These are phyloP conservation scores for Austroboletus niveus DNA, from an alignment of 1,284 basidiomycete species.

Conservation along the genomic window DNA sequence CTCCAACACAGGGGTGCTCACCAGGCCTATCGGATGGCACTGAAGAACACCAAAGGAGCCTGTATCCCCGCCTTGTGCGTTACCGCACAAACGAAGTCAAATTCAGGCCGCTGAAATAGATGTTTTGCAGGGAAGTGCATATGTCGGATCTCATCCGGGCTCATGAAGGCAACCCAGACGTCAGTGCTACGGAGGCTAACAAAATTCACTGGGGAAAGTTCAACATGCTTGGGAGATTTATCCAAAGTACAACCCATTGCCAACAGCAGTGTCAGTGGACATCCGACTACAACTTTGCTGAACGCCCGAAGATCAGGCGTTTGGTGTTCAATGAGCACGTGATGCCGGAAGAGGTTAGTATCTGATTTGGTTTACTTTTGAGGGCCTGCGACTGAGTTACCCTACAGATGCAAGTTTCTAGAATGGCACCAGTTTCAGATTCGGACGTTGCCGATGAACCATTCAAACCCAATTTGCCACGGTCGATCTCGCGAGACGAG, in stretches of 20 bases:
- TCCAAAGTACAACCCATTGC: slow-evolving; percentile 65
- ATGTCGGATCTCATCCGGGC: slow-evolving; percentile 76
- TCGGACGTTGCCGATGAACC: slow-evolving; percentile 41
- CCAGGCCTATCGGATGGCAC: slow-evolving; percentile 74
- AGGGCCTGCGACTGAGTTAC: slow-evolving; percentile 4
- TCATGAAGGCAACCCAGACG: slow-evolving; percentile 73
- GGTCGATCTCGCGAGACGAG: slow-evolving; percentile 32
- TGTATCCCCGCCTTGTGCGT: slow-evolving; percentile 76
- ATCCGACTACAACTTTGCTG: slow-evolving; percentile 55
- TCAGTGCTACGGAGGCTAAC: slow-evolving; percentile 52
- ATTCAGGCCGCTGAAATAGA: slow-evolving; percentile 12
- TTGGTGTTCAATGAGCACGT: slow-evolving; percentile 50
- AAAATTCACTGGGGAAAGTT: slow-evolving; percentile 86
- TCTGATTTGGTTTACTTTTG: neutral
- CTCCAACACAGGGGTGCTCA: slow-evolving; percentile 71
- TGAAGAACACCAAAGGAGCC: slow-evolving; percentile 76
- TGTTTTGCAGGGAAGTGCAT: slow-evolving; percentile 70
- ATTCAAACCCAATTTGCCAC: slow-evolving; percentile 33
- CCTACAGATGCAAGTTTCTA: slow-evolving; percentile 54
- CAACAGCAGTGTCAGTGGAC: slow-evolving; percentile 67
- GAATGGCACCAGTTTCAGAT: slow-evolving; percentile 50
- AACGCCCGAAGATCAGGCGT: slow-evolving; percentile 48
- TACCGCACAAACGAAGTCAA: slow-evolving; percentile 26
- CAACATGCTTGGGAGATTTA: slow-evolving; percentile 79
- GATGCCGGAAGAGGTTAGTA: slow-evolving; percentile 64